Conservation (phyloP, 768 basidiomycete species). For the Tulasnella calospora region DNA sequence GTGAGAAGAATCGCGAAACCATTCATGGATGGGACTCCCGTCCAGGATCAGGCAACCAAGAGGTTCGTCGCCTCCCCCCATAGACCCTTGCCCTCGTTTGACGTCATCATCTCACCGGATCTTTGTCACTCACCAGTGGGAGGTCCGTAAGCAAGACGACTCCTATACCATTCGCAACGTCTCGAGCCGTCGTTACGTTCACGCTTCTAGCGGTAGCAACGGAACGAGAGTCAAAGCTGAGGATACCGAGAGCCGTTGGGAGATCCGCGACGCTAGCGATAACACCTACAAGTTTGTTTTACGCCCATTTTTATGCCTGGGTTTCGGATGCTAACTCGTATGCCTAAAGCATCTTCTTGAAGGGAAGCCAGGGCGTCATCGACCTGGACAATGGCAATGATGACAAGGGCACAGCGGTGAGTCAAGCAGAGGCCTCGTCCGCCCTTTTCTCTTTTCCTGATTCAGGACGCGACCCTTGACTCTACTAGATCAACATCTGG, state of each 20-base stretch:
- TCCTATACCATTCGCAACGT: neutral
- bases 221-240: neutral
- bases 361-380: neutral
- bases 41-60: neutral
- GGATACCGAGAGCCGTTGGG: neutral
- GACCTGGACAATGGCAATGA: neutral
- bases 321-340: neutral
- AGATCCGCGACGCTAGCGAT: neutral
- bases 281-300: neutral
- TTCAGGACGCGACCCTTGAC: neutral
- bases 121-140: neutral
- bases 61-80: neutral
- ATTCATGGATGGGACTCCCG: conserved; percentile 15
- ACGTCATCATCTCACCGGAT: neutral
- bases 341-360: neutral
- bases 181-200: neutral
- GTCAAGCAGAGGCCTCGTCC: neutral
- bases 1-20: neutral
- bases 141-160: neutral
- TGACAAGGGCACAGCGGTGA: neutral
- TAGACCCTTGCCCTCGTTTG: neutral
- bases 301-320: neutral
- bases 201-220: neutral
- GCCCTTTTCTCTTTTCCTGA: neutral
- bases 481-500: conserved; percentile 1